Conservation (phyloP, 306 rosid species). For the Neltuma alba region DNA sequence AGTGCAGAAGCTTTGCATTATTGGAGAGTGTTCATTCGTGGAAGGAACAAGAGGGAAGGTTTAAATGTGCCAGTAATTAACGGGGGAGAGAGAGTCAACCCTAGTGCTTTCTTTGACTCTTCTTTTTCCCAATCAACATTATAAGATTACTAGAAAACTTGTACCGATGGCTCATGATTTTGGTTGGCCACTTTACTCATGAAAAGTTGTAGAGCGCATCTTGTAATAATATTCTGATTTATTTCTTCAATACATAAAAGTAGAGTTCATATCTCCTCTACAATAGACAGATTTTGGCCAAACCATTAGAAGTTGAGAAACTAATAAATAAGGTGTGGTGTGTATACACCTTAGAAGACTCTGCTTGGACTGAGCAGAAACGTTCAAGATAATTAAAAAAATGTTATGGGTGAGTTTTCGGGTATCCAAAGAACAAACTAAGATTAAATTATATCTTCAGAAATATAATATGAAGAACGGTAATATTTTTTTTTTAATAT, state of each 20-base stretch:
- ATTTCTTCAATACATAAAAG: neutral
- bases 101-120: neutral
- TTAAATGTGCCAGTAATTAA: neutral
- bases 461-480: neutral
- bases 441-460: neutral
- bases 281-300: constrained; percentile 8
- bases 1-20: neutral
- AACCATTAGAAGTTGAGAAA: neutral
- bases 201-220: neutral
- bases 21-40: neutral
- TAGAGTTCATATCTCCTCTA: neutral
- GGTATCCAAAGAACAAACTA: neutral
- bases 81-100: neutral
- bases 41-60: neutral
- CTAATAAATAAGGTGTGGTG: neutral
- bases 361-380: constrained; percentile 30
- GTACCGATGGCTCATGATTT: neutral
- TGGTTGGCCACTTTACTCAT: neutral
- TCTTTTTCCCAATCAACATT: neutral
- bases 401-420: neutral
- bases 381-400: constrained; percentile 21
- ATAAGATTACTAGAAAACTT: neutral
- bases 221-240: constrained; percentile 29
- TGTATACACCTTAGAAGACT: constrained; percentile 26
- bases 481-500: neutral